Evolutionary conservation across 2,329 filamentous ascomycete genomes (phyloP).

Genomic region (Xylaria sp.): DNA sequence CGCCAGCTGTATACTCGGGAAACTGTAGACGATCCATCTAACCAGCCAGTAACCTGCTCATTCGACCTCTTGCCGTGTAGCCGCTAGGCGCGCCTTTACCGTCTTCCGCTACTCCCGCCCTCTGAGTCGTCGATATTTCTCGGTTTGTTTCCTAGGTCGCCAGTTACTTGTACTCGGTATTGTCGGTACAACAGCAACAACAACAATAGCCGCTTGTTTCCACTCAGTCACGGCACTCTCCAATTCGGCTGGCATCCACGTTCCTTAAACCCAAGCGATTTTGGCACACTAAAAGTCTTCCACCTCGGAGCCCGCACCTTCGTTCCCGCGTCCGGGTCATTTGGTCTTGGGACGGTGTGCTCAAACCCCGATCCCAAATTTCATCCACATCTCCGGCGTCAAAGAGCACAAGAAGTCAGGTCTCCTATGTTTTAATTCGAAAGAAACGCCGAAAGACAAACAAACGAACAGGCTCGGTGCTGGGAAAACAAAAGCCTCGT

Average conservation of each 20-base stretch:
- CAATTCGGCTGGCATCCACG: constrained; percentile 11
- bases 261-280: constrained; percentile 18
- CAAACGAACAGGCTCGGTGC: constrained; percentile 21
- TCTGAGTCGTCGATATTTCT: constrained; percentile 9
- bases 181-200: constrained; percentile 21
- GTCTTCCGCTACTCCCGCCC: constrained; percentile 18
- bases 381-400: constrained; percentile 5
- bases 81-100: constrained; percentile 30
- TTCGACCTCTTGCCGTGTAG: constrained; percentile 23
- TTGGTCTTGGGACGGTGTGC: constrained; percentile 11
- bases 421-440: constrained; percentile 6
- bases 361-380: constrained; percentile 9
- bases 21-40: constrained; percentile 2
- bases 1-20: constrained; percentile 19
- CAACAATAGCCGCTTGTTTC: constrained; percentile 18
- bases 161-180: constrained; percentile 3
- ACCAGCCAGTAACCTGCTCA: background rate
- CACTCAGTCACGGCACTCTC: constrained; percentile 12
- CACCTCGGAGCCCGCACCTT: constrained; percentile 34
- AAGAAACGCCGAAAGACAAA: constrained; percentile 22
- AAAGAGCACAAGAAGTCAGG: constrained; percentile 7
- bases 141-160: background rate
- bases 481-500: constrained; percentile 25
- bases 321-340: constrained; percentile 33
- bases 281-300: constrained; percentile 33